phyloP scores from a whole-genome alignment of 768 basidiomycete genomes.

The Pleurotus sapidus region DNA sequence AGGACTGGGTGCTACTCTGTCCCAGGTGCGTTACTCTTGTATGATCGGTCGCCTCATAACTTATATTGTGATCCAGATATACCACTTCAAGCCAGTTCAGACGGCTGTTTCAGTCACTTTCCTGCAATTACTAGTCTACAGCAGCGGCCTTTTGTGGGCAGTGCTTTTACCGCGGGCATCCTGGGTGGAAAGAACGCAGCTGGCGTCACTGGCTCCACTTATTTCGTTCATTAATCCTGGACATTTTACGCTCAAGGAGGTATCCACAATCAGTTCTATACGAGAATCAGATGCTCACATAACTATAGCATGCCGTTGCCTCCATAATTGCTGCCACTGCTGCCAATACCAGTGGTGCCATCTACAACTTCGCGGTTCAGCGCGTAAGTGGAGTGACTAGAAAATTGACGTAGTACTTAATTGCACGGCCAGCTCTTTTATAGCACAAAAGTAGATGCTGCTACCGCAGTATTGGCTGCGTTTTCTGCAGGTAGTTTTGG shows the following conservation, averaged over 20 bases:
- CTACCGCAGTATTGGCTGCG: constrained; percentile 56
- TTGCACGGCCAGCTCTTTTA: constrained; percentile 47
- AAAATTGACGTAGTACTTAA: too few species aligned
- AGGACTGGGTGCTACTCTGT: constrained; percentile 53
- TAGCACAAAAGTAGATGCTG: constrained; percentile 48
- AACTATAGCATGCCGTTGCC: constrained; percentile 50
- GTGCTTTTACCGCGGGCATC: constrained; percentile 36
- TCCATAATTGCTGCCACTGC: constrained; percentile 58
- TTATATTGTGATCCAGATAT: constrained; percentile 36
- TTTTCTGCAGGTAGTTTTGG: constrained; percentile 66
- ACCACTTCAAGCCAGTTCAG: constrained; percentile 56
- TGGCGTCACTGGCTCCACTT: constrained; percentile 36
- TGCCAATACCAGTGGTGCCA: constrained; percentile 47
- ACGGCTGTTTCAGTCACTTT: constrained; percentile 53
- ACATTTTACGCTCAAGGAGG: constrained; percentile 58
- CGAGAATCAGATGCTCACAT: neutral
- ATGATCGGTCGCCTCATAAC: neutral
- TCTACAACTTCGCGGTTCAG: constrained; percentile 61
- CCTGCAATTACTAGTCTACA: constrained; percentile 51
- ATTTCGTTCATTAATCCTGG: constrained; percentile 55
- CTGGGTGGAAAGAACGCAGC: constrained; percentile 41
- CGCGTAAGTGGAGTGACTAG: constrained; percentile 27
- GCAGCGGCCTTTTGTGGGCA: constrained; percentile 47
- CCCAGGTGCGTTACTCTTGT: constrained; percentile 36
- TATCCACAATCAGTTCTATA: constrained; percentile 17